Evolutionary conservation across 139 green algal genomes (phyloP).

Genomic region (Chlorella sp.): DNA sequence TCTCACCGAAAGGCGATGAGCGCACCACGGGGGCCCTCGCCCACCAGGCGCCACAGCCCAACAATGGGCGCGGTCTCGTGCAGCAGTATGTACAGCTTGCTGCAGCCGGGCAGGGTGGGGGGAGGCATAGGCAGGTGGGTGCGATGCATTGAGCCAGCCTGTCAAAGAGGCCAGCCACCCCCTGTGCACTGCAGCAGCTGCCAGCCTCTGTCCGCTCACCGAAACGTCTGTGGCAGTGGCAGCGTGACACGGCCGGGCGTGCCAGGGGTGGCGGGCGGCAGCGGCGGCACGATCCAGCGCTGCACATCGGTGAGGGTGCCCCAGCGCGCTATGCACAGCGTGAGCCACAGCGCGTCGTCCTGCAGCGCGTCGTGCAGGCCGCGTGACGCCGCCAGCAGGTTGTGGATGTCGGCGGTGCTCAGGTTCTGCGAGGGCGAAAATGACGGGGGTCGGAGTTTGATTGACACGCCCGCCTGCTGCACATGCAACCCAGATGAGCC

Average conservation of each 20-base stretch:
- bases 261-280: neutral
- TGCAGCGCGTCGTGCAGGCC: conserved; percentile 5
- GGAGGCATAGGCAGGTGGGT: neutral
- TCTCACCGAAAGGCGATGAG: conserved; percentile 31
- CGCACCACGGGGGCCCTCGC: conserved; percentile 25
- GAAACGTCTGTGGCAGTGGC: neutral
- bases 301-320: conserved; percentile 15
- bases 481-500: too few relatives aligned
- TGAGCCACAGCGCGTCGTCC: conserved; percentile 39
- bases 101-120: neutral
- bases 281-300: conserved; percentile 23
- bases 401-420: conserved; percentile 19
- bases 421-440: neutral
- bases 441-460: neutral
- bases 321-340: conserved; percentile 33
- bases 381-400: neutral
- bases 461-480: too few relatives aligned
- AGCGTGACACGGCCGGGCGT: conserved; percentile 5
- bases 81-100: conserved; percentile 32
- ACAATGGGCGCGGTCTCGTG: conserved; percentile 18
- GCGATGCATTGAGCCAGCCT: neutral
- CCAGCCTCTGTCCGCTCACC: neutral
- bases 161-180: neutral
- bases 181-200: too few relatives aligned
- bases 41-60: conserved; percentile 41